A percentile compares a stretch with the other conserved stretches of the same genome.
Conservation (phyloP, 441 rosid genomes). For the Bocquillonia castaneifolia region DNA sequence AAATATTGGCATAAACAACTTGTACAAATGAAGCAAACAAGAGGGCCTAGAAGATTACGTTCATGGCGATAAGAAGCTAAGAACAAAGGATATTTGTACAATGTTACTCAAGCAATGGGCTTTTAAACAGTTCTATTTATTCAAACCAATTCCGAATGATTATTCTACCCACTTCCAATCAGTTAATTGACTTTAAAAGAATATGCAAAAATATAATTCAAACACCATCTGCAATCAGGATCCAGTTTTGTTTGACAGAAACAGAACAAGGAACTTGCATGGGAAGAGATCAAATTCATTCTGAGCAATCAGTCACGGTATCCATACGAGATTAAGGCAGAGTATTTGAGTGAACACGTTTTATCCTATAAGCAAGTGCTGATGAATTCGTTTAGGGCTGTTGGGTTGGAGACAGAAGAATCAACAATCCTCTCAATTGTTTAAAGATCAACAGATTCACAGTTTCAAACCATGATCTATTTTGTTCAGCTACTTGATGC, state of each 20-base stretch:
- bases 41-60: not conserved
- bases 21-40: not conserved
- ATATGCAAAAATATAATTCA: not conserved
- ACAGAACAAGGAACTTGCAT: not conserved
- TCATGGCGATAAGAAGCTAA: not conserved
- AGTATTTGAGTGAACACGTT: not conserved
- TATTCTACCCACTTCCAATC: not conserved
- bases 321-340: constrained; percentile 4
- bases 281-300: not conserved
- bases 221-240: not conserved
- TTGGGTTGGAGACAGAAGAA: not conserved
- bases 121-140: not conserved
- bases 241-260: not conserved
- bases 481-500: not conserved
- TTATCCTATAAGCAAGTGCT: not conserved
- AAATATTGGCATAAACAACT: not conserved
- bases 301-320: not conserved
- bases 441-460: not conserved
- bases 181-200: not conserved
- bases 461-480: too few species aligned
- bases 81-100: not conserved
- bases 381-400: not conserved
- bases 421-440: not conserved
- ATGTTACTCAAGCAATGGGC: not conserved
- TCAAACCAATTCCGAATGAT: not conserved